Base-by-base conservation (phyloP, 2,329 filamentous ascomycete genomes). In the Fusarium haematococcum region DNA sequence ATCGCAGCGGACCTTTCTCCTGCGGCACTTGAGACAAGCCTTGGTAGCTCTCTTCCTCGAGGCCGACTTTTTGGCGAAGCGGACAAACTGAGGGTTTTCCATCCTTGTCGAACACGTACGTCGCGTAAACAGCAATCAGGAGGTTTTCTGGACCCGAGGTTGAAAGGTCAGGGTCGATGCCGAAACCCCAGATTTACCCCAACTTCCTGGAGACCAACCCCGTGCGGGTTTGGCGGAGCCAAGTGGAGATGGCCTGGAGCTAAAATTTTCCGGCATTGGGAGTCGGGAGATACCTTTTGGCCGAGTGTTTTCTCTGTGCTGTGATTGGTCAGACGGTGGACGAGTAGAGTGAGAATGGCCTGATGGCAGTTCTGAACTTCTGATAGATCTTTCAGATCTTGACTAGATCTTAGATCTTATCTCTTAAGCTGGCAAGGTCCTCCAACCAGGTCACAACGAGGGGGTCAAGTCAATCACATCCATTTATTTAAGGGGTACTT, bases 1-100 rank as follows among this genome's bases (percentile, higher is more conserved):
- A 63, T 77, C 75, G 48, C 75, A 77, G 4, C 75, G 68, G 9
- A 77, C 75, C 61, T 77, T 77, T 54, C 75, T 45, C 39, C 67
- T 71, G 9, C 75, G 74, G 37, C 75, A 77, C 43, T 69, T 77
- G 33, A 77, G 74, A 14, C 75, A 77, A 1, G 75, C 75, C 41
- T 74, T 77, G 9, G 74, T 59, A 9, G 75, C 75, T 18, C 75
- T 69, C 48, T 77, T 73, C 27, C 74, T 57, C 18, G 74, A 76
- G n/a, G 64, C 71, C 8, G 64, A 43, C 64, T 75, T 75, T 63
- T 72, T 76, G 63, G 73, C 73, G 39, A 75, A 75, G 43, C 73
- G 73, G 37, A 75, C 63, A 32, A 62, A 60, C 25, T 74, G 71
- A 39, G 64, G 54, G 32, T 65, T 72, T 18, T 74, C 67, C 71